Evolutionary conservation across 1,139 yeast genomes (phyloP), one percentile per base, ranked within the genome.

Genomic region (Scheffersomyces parashehatae): DNA sequence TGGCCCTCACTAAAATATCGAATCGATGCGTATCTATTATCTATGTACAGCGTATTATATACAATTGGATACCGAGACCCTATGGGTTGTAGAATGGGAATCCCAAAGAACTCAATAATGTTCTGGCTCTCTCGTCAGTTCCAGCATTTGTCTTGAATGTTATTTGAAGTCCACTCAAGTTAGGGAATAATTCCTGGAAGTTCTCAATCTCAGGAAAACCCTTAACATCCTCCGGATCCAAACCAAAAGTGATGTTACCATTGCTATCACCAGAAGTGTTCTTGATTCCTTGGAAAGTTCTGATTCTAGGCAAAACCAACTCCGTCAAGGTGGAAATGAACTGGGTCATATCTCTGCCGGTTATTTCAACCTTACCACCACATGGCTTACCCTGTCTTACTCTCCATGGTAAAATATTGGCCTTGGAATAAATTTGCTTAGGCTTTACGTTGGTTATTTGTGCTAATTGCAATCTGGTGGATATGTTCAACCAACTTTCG

Each of bases 401-500:
- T 55, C 84, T 84, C 97, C 97, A 91, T 35, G 82, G 80, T 43
- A 93, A 86, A 38, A 89, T 88, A 65, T 90, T 90, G 11, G 88
- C 77, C 58, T 81, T 87, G 38, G 95, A 85, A 61, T 74, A 85
- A 29, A 89, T 73, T 33, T 85, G 77, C 51, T 77, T 74, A 35
- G 98, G 91, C 64, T 89, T 88, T 52, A 79, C 83, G 51, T 96
- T 96, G 29, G 99, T 91, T 58, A 95, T 87, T 64, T 93, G 98
- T 53, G 95, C 95, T 44, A 95, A 65, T 65, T 88, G 95, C 49
- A 89, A 75, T 50, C 83, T 75, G 13, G 96, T 89, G 30, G 93
- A 79, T 46, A 91, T 81, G 39, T 90, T 88, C 49, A 83, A 75
- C 70, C 90, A 84, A 37, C 83, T 77, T 55, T 85, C 83, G 48